Percentiles rank a stretch among this genome's conserved stretches.
phyloP scores from a whole-genome alignment of 306 rosid species.

The Prosopis cineraria region DNA sequence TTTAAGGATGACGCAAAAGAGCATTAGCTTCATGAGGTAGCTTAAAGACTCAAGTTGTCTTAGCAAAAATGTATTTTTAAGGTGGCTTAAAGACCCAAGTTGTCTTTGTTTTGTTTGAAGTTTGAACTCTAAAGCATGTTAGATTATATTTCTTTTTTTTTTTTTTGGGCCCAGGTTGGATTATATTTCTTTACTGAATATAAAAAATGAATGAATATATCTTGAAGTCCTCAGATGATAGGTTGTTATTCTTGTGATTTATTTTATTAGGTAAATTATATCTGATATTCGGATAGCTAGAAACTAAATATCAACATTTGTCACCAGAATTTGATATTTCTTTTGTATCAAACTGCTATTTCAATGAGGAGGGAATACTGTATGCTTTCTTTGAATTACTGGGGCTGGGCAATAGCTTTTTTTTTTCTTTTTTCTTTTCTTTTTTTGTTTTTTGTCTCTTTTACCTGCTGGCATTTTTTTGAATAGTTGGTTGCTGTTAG shows the following conservation, averaged over 20 bases:
- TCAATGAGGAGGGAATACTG: not conserved
- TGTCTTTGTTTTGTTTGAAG: not conserved
- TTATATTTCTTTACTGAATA: constrained; percentile 9
- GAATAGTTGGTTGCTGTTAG: too few relatives aligned
- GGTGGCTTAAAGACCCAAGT: not conserved
- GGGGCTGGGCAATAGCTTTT: not conserved
- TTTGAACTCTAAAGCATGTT: not conserved
- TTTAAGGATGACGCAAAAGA: not conserved
- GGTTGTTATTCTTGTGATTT: not conserved
- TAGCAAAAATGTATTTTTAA: not conserved
- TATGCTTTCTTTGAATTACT: not conserved
- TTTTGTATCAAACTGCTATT: not conserved
- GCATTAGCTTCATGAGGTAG: not conserved
- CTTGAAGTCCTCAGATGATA: not conserved
- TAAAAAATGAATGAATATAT: not conserved
- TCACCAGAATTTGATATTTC: not conserved
- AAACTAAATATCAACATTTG: not conserved
- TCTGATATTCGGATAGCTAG: not conserved
- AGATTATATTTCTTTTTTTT: constrained; percentile 7
- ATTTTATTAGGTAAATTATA: not conserved
- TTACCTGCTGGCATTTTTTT: not conserved
- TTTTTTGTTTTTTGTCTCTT: not conserved
- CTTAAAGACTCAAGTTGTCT: not conserved
- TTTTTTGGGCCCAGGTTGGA: too few relatives aligned
- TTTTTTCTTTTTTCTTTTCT: not conserved